These are phyloP conservation scores for Bothriochloa decipiens DNA, from an alignment of 176 grass and related monocot species.

Conservation along the genomic window DNA sequence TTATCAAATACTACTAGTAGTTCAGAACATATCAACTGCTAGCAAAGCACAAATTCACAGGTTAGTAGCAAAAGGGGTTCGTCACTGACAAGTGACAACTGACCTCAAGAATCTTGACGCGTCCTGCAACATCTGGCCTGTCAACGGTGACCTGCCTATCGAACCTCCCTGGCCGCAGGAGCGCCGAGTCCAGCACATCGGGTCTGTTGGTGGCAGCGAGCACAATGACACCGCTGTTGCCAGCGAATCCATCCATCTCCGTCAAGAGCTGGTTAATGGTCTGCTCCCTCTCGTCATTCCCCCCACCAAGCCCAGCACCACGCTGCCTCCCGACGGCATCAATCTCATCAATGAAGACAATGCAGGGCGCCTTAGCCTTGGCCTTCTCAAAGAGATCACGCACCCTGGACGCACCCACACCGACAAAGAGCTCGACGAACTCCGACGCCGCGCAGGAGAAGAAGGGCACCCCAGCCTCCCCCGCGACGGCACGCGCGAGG, in stretches of 20 bases:
- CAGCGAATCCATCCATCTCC: constrained; percentile 96
- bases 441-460: constrained; percentile 96
- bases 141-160: constrained; percentile 97
- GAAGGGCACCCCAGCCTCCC: constrained; percentile 92
- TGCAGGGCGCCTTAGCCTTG: constrained; percentile 95
- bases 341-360: constrained; percentile 97
- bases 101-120: constrained; percentile 92
- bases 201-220: constrained; percentile 90
- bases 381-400: constrained; percentile 98
- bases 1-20: background rate
- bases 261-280: constrained; percentile 97
- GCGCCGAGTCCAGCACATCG: constrained; percentile 70
- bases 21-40: background rate
- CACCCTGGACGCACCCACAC: constrained; percentile 86
- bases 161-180: constrained; percentile 80
- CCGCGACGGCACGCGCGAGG: constrained; percentile 83
- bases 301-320: constrained; percentile 86
- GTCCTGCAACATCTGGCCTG: constrained; percentile 83
- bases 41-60: background rate
- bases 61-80: background rate
- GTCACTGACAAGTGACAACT: constrained; percentile 33
- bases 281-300: constrained; percentile 98
- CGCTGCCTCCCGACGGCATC: constrained; percentile 93
- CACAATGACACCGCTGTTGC: constrained; percentile 95
- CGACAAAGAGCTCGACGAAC: constrained; percentile 96